Evolutionary conservation across 2,329 filamentous ascomycete genomes (phyloP).

Genomic region (Setomelanomma holmii): DNA sequence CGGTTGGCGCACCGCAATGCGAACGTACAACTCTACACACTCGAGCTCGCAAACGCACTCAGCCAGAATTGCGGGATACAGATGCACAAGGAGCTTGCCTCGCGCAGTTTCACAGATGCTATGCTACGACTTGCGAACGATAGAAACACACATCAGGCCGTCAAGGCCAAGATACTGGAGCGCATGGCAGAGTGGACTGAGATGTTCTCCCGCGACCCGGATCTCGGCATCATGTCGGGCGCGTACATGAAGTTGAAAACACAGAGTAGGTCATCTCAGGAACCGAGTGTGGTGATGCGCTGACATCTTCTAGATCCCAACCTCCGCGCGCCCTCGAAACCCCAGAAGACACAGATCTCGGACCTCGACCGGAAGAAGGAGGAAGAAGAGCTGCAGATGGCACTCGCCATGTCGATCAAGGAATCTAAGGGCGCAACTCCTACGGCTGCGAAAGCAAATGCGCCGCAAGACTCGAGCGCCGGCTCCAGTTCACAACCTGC

Average conservation of each 20-base stretch:
- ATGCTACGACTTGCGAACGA: constrained; percentile 90
- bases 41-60: constrained; percentile 87
- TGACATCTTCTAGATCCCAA: constrained; percentile 74
- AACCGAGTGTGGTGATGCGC: neutral
- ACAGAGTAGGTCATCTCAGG: constrained; percentile 56
- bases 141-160: constrained; percentile 92
- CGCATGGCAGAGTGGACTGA: constrained; percentile 96
- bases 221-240: constrained; percentile 96
- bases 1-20: constrained; percentile 91
- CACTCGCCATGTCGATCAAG: constrained; percentile 87
- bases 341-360: constrained; percentile 90
- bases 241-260: constrained; percentile 87
- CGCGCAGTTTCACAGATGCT: constrained; percentile 92
- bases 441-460: constrained; percentile 51
- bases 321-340: constrained; percentile 88
- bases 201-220: constrained; percentile 88
- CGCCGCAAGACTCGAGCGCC: constrained; percentile 43
- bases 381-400: constrained; percentile 97
- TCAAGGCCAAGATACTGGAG: constrained; percentile 96
- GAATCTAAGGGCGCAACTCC: constrained; percentile 68
- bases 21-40: constrained; percentile 93
- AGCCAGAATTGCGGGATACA: constrained; percentile 88
- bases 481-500: constrained; percentile 34
- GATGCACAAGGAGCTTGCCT: constrained; percentile 89
- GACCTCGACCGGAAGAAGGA: constrained; percentile 91